Evolutionary conservation across 148 eudicot genomes (phyloP), one percentile per base, ranked within the genome.

Genomic region (Linanthus parryae): DNA sequence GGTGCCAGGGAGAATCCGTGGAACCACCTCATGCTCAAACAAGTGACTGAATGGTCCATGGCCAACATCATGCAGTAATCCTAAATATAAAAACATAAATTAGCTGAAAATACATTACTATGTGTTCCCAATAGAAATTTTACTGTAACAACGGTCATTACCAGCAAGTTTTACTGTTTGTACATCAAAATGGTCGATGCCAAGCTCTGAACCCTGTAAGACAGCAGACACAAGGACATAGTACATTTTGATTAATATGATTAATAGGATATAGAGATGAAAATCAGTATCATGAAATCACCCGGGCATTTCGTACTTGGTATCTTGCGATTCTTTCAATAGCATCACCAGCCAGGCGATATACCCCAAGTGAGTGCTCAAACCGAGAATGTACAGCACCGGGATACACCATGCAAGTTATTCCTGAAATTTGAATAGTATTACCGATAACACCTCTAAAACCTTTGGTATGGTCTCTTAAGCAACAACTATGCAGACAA

Each of bases 11-110:
- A 70, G 66, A 71, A 78, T 69, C 16, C 48, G 66, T 16, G 84
- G 84, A 67, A 82, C 72, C 50, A 82, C 66, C 11, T 43, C 69
- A 8, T 70, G 57, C 70, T 82, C 84, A 62, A 82, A 82, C 79
- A 67, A 44, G 68, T 82, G 89, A 72, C 84, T 82, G 70, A 82
- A 82, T 22, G 89, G 89, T 36, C 89, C 89, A 65, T 75, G 89
- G 41, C 88, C 89, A 50, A 82, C 70, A 67, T 82, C 89, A 65
- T 82, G 89, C 38, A 78, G 57, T 13, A 82, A 71, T 51, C 55
- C 55, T 51, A 19, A 3, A 29, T 15, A 4, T n/a, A n/a, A n/a
- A 18, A 51, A 8, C 13, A 11, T 28, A 49, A 29, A n/a, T 28
- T 6, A 0, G 12, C 19, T 31, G 20, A 33, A 20, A 31, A 38